phyloP scores from a whole-genome alignment of 225 moss, liverwort and hornwort species.

The Polytrichum commune region DNA sequence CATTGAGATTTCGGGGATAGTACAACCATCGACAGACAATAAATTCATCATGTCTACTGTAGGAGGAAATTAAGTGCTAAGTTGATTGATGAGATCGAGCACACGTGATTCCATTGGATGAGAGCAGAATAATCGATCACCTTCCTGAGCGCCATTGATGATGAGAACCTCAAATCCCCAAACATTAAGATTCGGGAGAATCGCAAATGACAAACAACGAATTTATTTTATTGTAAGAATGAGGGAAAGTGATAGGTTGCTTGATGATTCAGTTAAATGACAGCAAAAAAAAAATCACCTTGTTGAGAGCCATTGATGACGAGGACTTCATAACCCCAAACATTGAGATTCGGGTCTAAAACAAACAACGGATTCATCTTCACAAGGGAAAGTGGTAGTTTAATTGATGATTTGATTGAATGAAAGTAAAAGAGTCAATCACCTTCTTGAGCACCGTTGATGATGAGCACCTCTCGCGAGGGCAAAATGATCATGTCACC shows the following conservation, averaged over 20 bases:
- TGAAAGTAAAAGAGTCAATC: background rate
- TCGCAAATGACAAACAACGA: background rate
- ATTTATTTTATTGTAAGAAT: background rate
- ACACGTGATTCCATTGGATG: too few species aligned
- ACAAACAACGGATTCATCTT: background rate
- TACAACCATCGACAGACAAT: background rate
- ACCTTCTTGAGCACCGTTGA: slow-evolving; percentile 45
- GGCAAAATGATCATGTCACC: slow-evolving; percentile 48
- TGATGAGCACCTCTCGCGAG: slow-evolving; percentile 29
- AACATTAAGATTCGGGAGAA: background rate
- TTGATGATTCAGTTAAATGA: too few species aligned
- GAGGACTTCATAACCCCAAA: slow-evolving; percentile 14
- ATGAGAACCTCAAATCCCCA: slow-evolving; percentile 20
- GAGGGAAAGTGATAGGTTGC: too few species aligned
- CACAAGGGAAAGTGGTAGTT: too few species aligned
- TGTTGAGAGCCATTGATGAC: slow-evolving; percentile 38
- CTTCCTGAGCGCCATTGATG: slow-evolving; percentile 42
- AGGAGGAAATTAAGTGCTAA: too few species aligned
- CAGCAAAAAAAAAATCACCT: slow-evolving; percentile 5
- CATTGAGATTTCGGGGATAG: background rate
- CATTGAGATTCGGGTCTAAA: background rate
- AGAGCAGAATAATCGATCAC: background rate
- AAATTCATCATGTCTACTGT: background rate
- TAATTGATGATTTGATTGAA: too few species aligned
- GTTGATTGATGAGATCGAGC: too few species aligned